phyloP scores from a whole-genome alignment of 495 filamentous ascomycete genomes.

The Aspergillus conjunctus region DNA sequence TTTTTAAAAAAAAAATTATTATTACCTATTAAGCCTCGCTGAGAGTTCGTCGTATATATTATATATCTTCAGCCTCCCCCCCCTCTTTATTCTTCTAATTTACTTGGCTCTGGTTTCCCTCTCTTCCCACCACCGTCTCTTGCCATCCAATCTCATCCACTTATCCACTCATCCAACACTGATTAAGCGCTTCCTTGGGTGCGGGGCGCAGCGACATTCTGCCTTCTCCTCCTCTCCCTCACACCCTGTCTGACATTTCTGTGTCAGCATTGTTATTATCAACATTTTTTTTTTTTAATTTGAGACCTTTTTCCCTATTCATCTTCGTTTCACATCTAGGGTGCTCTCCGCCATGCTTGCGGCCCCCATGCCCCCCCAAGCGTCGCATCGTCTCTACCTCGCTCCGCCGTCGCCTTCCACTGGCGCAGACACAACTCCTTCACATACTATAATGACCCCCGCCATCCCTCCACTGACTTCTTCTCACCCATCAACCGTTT shows the following conservation, averaged over 20 bases:
- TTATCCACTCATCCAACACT: not conserved
- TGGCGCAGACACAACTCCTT: constrained; percentile 17
- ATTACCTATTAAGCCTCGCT: constrained; percentile 1
- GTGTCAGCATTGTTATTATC: constrained; percentile 33
- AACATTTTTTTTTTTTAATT: constrained; percentile 6
- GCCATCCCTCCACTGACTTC: constrained; percentile 28
- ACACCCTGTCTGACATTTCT: constrained; percentile 11
- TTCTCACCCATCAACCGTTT: constrained; percentile 32
- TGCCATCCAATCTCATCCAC: constrained; percentile 14
- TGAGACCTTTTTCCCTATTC: constrained; percentile 5
- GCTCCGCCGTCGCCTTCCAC: constrained; percentile 16
- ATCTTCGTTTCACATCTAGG: constrained; percentile 4
- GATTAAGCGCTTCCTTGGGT: constrained; percentile 15
- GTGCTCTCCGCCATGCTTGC: constrained; percentile 23
- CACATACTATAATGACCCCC: constrained; percentile 17
- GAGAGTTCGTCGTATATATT: not conserved
- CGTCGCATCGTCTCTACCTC: constrained; percentile 8
- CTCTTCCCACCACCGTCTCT: not conserved
- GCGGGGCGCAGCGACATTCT: constrained; percentile 21
- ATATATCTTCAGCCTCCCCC: not conserved
- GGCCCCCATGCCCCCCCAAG: constrained; percentile 22
- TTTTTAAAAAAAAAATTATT: too few relatives aligned
- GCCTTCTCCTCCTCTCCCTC: constrained; percentile 11
- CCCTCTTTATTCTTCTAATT: not conserved
- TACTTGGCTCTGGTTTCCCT: not conserved